Base-by-base conservation (phyloP, 1,139 yeast species). In the Petasospora rhodanensis region DNA sequence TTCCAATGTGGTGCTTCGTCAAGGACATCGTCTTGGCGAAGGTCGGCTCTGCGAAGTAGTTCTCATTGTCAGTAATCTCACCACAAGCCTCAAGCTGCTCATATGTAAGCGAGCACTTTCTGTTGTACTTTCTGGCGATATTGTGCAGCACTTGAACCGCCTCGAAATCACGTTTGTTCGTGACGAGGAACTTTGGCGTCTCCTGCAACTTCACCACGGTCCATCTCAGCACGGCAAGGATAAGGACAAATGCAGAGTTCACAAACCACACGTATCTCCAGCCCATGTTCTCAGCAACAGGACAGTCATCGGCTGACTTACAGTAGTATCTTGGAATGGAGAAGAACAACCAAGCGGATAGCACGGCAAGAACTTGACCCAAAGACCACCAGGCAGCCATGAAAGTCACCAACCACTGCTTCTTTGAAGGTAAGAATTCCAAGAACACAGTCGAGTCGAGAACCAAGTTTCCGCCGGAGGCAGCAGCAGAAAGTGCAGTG, bases 401-500 rank as follows among this genome's bases (percentile, higher is more conserved):
- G 22, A 67, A 58, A 0, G 75, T 69, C 30, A 67, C 62, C 32
- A 73, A 49, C 62, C 64, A 69, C 46, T 70, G 74, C 38, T 68
- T 53, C 29, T 61, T 66, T 35, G 59, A 59, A 11, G 78, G 77
- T 31, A 70, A 54, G 40, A 59, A 69, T 44, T 71, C 76, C 40
- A 71, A 50, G 43, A 70, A 68, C 6, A 70, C 68, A 35, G 75
- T 61, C 23, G 70, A 68, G 51, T 71, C 77, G 13, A 69, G 52
- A 2, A 70, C 74, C 38, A 71, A 54, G 42, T 71, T 71, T 30
- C 77, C 78, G 39, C 76, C 76, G n/a, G 66, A 64, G n/a, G 66
- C 65, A 37, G 61, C 59, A 15, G 62, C 51, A 14, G 66, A 62
- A 34, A 67, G 59, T 18, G 65, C 56, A 19, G 62, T 48, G 26